Evolutionary conservation across 2,329 filamentous ascomycete species (phyloP).

Genomic region (Paracamarosporium sp.): DNA sequence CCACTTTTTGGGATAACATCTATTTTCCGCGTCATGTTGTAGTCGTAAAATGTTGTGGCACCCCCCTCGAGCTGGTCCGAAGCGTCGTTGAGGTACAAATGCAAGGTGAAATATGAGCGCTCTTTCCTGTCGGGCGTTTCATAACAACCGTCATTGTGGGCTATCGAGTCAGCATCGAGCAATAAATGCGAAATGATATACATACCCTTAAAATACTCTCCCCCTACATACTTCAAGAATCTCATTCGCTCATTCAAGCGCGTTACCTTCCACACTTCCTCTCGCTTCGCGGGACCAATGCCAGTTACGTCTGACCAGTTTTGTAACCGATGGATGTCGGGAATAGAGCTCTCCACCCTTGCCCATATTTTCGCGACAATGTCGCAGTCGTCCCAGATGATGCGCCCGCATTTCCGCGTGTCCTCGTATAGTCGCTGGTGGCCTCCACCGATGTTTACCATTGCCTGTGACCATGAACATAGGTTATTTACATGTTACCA

Average conservation of each 20-base stretch:
- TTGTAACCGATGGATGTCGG: constrained; percentile 62
- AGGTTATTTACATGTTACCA: neutral
- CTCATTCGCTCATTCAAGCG: constrained; percentile 74
- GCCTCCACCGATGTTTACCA: constrained; percentile 63
- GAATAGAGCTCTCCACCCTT: constrained; percentile 57
- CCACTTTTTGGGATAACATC: constrained; percentile 57
- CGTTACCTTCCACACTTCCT: constrained; percentile 47
- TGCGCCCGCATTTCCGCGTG: constrained; percentile 74
- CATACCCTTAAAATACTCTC: constrained; percentile 70
- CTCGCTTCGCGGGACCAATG: constrained; percentile 38
- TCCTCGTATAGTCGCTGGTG: constrained; percentile 63
- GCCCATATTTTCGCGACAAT: constrained; percentile 69
- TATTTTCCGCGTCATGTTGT: constrained; percentile 33
- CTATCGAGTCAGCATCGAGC: constrained; percentile 32
- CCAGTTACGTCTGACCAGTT: constrained; percentile 63
- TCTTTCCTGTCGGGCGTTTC: constrained; percentile 57
- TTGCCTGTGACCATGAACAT: constrained; percentile 45
- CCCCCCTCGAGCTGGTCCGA: constrained; percentile 52
- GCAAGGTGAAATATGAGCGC: constrained; percentile 59
- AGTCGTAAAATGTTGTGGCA: constrained; percentile 57
- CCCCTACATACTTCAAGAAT: constrained; percentile 72
- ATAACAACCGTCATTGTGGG: constrained; percentile 72
- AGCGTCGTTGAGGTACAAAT: constrained; percentile 59
- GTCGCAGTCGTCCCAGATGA: constrained; percentile 73
- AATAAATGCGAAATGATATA: neutral